These are phyloP conservation scores for Colletotrichum sojae DNA, from an alignment of 2,329 filamentous ascomycete species.

Conservation along the genomic window DNA sequence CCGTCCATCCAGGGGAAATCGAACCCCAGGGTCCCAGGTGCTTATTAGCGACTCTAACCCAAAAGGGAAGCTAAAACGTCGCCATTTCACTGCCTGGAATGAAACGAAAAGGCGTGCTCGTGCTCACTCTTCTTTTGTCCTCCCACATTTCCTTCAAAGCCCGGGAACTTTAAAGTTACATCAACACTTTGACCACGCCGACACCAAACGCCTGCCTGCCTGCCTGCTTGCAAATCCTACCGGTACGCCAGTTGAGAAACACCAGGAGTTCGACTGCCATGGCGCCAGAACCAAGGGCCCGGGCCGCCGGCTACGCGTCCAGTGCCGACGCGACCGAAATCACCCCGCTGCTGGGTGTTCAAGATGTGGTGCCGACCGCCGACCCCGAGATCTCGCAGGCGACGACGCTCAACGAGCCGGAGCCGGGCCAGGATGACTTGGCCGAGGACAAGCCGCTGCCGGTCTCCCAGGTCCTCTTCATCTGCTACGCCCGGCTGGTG, in stretches of 20 bases:
- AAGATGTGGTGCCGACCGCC: constrained; percentile 30
- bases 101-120: background rate
- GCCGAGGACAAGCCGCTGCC: constrained; percentile 29
- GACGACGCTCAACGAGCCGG: constrained; percentile 19
- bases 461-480: constrained; percentile 73
- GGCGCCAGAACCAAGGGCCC: background rate
- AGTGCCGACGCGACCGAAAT: constrained; percentile 17
- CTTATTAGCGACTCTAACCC: no score
- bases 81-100: background rate
- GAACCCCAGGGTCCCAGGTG: no score
- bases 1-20: no score
- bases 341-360: constrained; percentile 23
- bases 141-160: background rate
- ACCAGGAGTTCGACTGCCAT: background rate
- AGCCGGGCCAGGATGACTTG: constrained; percentile 6
- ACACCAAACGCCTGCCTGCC: no score
- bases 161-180: background rate
- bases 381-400: constrained; percentile 28
- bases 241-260: background rate
- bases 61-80: background rate
- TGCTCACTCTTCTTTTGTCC: background rate
- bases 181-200: background rate
- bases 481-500: constrained; percentile 80
- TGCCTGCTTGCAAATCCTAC: no score
- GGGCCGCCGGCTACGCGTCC: background rate